Percentiles rank a stretch among this genome's conserved stretches.
These are phyloP conservation scores for Candida freyschussii DNA, from an alignment of 1,139 yeast genomes.

Conservation along the genomic window DNA sequence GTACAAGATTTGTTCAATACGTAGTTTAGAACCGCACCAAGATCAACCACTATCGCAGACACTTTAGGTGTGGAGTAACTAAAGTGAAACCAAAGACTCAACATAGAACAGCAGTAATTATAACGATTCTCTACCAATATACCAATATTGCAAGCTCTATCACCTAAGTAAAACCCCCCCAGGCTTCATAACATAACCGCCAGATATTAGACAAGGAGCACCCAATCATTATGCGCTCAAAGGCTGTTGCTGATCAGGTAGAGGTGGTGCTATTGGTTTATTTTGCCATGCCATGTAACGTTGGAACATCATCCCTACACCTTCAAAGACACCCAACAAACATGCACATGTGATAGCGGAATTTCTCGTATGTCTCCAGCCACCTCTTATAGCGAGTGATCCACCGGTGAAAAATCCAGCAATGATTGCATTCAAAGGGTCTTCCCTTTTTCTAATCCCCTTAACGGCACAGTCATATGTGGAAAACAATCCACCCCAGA, in stretches of 20 bases:
- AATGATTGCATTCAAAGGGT: constrained; percentile 96
- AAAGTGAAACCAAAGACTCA: no score
- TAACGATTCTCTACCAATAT: no score
- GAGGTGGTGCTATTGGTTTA: constrained; percentile 75
- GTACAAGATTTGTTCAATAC: not conserved
- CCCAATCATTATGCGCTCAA: constrained; percentile 10
- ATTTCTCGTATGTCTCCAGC: constrained; percentile 95
- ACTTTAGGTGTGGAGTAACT: no score
- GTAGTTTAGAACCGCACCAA: not conserved
- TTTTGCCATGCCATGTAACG: constrained; percentile 82
- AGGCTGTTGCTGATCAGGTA: constrained; percentile 56
- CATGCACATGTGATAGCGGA: constrained; percentile 98
- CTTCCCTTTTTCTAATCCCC: constrained; percentile 95
- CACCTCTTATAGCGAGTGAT: constrained; percentile 95
- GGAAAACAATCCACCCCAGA: constrained; percentile 98
- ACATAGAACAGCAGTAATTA: no score
- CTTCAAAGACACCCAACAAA: constrained; percentile 93
- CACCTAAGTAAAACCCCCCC: no score
- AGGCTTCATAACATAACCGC: not conserved
- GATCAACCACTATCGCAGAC: no score
- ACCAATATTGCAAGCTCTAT: no score
- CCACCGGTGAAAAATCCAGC: constrained; percentile 99
- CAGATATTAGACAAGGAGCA: not conserved
- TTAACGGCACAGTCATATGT: constrained; percentile 94
- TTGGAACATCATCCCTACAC: constrained; percentile 96